Evolutionary conservation across 202 grass and related monocot genomes (phyloP).

Genomic region (Zizania palustris): DNA sequence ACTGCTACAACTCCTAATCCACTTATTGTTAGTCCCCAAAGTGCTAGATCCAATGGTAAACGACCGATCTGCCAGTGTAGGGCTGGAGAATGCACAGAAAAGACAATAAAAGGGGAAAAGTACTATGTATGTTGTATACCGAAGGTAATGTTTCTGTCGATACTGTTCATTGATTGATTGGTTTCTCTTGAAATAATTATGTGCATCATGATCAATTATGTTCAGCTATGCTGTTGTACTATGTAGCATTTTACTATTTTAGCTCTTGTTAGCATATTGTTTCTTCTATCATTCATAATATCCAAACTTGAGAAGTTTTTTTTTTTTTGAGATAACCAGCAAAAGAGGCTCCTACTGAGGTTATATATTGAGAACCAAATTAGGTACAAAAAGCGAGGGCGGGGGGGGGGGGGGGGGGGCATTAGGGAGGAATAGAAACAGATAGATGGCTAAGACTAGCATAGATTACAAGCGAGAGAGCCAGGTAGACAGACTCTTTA

Average conservation of each 20-base stretch:
- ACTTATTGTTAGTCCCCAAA: slow-evolving; percentile 31
- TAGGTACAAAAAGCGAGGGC: too few species aligned
- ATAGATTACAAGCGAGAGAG: too few species aligned
- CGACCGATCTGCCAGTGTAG: slow-evolving; percentile 48
- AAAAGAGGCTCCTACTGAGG: too few species aligned
- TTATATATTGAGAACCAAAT: too few species aligned
- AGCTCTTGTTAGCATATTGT: slow-evolving; percentile 19
- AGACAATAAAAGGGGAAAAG: background rate
- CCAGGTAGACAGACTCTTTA: too few species aligned
- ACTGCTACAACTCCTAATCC: background rate
- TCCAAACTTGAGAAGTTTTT: background rate
- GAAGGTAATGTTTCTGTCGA: slow-evolving; percentile 54
- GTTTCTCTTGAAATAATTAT: slow-evolving; percentile 13
- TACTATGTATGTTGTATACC: slow-evolving; percentile 58
- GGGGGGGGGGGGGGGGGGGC: too few species aligned
- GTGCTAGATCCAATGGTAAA: slow-evolving; percentile 20
- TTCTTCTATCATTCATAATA: background rate
- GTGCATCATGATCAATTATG: background rate
- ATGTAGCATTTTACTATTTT: slow-evolving; percentile 35
- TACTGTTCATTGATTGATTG: slow-evolving; percentile 6
- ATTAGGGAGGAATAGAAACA: too few species aligned
- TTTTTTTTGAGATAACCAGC: too few species aligned
- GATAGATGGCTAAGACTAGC: too few species aligned
- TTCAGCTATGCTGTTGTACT: background rate
- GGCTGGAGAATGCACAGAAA: slow-evolving; percentile 48